Evolutionary conservation across 495 filamentous ascomycete species (phyloP).

Genomic region (Staphylotrichum longicolle): DNA sequence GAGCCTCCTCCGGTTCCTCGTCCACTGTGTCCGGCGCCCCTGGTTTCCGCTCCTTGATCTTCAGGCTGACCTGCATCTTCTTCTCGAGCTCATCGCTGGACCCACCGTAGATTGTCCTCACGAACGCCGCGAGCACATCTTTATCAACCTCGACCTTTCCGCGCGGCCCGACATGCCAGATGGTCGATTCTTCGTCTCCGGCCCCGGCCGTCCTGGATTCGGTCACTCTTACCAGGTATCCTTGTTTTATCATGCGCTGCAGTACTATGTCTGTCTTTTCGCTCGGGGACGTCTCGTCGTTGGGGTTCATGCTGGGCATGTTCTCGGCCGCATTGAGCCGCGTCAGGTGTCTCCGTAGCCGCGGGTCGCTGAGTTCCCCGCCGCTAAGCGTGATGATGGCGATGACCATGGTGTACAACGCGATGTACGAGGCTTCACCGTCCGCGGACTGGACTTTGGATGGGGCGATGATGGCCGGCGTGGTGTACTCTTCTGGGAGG

Average conservation of each 20-base stretch:
- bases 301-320: conserved; percentile 45
- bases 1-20: conserved; percentile 19
- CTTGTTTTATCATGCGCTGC: conserved; percentile 71
- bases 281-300: conserved; percentile 57
- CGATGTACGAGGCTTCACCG: conserved; percentile 75
- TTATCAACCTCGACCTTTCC: conserved; percentile 84
- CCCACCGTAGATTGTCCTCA: conserved; percentile 58
- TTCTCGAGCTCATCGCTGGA: conserved; percentile 51
- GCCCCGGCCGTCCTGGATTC: conserved; percentile 51
- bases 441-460: conserved; percentile 59
- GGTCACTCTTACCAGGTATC: conserved; percentile 73
- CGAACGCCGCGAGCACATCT: conserved; percentile 65
- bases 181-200: conserved; percentile 69
- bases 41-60: conserved; percentile 42
- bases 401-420: conserved; percentile 75
- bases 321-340: conserved; percentile 74
- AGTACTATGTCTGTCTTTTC: conserved; percentile 76
- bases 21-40: conserved; percentile 18
- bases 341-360: conserved; percentile 67
- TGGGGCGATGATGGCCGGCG: conserved; percentile 63
- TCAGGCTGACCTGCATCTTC: conserved; percentile 53
- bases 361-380: conserved; percentile 68
- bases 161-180: conserved; percentile 76
- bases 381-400: conserved; percentile 67
- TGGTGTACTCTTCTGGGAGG: conserved; percentile 64